Evolutionary conservation across 2,329 filamentous ascomycete genomes (phyloP), one percentile per base, ranked within the genome.

Genomic region (Penicillium sp.): DNA sequence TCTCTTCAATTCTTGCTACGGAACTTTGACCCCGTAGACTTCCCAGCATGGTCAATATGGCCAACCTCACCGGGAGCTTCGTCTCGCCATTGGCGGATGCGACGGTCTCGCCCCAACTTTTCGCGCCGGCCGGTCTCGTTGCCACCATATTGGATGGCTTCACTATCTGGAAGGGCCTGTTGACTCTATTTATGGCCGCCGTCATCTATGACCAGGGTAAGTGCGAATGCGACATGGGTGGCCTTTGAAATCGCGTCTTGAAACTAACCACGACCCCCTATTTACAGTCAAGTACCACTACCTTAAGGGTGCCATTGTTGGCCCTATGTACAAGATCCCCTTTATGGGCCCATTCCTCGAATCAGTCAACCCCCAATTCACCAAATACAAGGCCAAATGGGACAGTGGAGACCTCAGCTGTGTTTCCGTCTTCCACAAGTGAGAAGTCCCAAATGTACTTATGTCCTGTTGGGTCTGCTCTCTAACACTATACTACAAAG

Each of bases 381-480:
- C 89, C 60, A 86, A 93, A 70, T 99, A 99, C 80, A 84, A 93
- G 75, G 88, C 83, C 60, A 97, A 97, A 82, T 99, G 94, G 94
- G 77, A 83, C 68, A 96, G 91, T 71, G 94, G 90, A 47, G 88
- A 90, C 48, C 82, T 99, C 67, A 97, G 93, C 82, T 99, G 94
- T 73, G 94, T 99, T 61, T 97, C 93, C 2, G 92, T 99, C 70
- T 99, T 99, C 81, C 94, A 99, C 86, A 99, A 97, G 91, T 96
- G 85, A 67, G 86, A 53, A 35, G 19, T 29, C 31, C 36, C 49
- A 29, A 13, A 33, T 53, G 33, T 15, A 13, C 19, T 29, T 19
- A 12, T 29, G n/a, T 13, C 17, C 21, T 29, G 6, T n/a, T 13
- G 13, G 9, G 35, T 29, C 15, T 41, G 35, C 35, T 57, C n/a